These are phyloP conservation scores for Takakia lepidozioides DNA, from an alignment of 225 moss, liverwort and hornwort species.

Conservation along the genomic window DNA sequence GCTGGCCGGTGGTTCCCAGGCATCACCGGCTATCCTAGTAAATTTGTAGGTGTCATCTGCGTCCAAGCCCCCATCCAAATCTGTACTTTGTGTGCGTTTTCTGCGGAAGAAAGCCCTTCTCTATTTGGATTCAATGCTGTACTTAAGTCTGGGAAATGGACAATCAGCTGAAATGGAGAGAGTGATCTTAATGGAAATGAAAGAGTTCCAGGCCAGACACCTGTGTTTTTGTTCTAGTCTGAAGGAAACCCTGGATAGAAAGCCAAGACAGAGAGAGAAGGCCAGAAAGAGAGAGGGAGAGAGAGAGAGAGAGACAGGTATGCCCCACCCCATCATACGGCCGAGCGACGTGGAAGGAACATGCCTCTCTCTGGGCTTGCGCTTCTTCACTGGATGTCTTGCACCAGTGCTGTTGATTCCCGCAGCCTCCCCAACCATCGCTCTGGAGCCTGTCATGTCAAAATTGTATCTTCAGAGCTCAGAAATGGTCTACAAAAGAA, in stretches of 20 bases:
- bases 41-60: background rate
- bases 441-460: conserved; percentile 5
- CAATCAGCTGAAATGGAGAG: too few relatives aligned
- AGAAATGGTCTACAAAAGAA: background rate
- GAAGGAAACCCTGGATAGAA: too few relatives aligned
- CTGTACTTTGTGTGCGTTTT: background rate
- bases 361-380: conserved; percentile 39
- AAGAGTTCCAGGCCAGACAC: too few relatives aligned
- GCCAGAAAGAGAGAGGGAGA: background rate
- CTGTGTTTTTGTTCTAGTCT: too few relatives aligned
- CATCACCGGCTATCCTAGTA: too few relatives aligned
- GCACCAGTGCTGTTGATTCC: conserved; percentile 3
- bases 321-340: conserved; percentile 36
- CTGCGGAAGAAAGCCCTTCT: conserved; percentile 3
- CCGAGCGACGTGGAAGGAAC: conserved; percentile 50
- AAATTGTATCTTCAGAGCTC: background rate
- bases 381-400: conserved; percentile 22
- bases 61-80: conserved; percentile 1
- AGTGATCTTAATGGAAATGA: too few relatives aligned
- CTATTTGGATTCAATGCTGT: background rate
- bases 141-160: background rate
- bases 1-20: too few relatives aligned
- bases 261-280: too few relatives aligned
- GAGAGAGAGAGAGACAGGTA: conserved; percentile 3
- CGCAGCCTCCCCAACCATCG: conserved; percentile 1